Evolutionary conservation across 306 rosid genomes (phyloP).

Genomic region (Ormosia semicastrata): DNA sequence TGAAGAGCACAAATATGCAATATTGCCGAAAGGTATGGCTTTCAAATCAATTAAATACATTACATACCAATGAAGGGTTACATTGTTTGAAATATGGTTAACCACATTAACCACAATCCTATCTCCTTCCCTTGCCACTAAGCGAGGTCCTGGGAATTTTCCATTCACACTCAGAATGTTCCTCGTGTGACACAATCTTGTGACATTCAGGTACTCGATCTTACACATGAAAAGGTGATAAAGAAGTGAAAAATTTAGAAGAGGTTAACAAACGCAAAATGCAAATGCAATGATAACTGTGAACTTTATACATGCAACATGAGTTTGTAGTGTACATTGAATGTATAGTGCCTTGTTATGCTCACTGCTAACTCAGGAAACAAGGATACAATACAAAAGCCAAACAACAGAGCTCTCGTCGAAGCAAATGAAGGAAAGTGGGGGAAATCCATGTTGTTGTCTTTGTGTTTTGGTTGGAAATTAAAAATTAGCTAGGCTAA

Average conservation of each 20-base stretch:
- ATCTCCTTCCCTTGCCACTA: conserved; percentile 86
- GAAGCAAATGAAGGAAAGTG: conserved; percentile 30
- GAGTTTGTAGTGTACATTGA: conserved; percentile 51
- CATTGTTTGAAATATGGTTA: conserved; percentile 61
- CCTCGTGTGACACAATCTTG: conserved; percentile 75
- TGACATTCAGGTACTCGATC: conserved; percentile 59
- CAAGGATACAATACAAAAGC: conserved; percentile 29
- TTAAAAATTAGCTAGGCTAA: neutral
- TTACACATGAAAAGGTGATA: conserved; percentile 1
- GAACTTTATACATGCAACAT: neutral
- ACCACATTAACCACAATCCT: conserved; percentile 59
- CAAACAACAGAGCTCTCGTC: conserved; percentile 35
- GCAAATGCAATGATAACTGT: neutral
- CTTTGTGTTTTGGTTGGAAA: conserved; percentile 4
- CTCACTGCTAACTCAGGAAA: conserved; percentile 52
- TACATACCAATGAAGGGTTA: conserved; percentile 79
- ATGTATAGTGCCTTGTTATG: conserved; percentile 71
- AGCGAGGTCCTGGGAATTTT: conserved; percentile 71
- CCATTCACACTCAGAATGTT: conserved; percentile 64
- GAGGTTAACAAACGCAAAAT: neutral
- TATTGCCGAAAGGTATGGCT: no score
- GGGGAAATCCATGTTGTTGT: conserved; percentile 34
- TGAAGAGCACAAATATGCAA: no score
- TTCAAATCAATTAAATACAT: neutral
- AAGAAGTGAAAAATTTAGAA: neutral